Evolutionary conservation across 2,329 filamentous ascomycete species (phyloP).

Genomic region (Colletotrichum sp.): DNA sequence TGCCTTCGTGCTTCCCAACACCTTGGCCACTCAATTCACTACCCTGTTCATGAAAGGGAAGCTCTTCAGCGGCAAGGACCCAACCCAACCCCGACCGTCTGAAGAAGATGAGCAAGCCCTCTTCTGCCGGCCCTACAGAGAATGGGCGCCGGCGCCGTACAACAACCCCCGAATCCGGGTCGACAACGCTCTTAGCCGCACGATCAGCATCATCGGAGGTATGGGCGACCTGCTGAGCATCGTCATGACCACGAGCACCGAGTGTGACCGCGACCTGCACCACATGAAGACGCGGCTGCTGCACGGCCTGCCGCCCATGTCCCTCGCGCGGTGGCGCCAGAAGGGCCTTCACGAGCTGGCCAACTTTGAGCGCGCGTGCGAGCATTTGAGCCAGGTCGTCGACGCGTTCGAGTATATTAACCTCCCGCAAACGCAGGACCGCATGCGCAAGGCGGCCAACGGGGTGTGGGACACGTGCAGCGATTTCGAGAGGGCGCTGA

Average conservation of each 20-base stretch:
- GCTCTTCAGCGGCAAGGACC: background rate
- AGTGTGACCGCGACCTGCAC: conserved; percentile 3
- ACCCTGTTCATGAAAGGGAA: background rate
- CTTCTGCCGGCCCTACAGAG: background rate
- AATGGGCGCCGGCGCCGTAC: conserved; percentile 5
- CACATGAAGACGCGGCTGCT: background rate
- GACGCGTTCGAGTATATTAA: conserved; percentile 8
- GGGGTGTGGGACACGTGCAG: background rate
- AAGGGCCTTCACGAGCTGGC: background rate
- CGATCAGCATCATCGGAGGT: background rate
- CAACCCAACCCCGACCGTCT: background rate
- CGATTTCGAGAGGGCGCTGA: background rate
- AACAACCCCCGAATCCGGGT: background rate
- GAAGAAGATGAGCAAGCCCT: background rate
- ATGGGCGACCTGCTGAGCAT: background rate
- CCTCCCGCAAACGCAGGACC: background rate
- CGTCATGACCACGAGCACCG: background rate
- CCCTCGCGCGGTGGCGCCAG: background rate
- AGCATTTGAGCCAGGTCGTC: background rate
- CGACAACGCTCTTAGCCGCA: background rate
- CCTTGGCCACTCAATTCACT: background rate
- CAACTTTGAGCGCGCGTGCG: background rate
- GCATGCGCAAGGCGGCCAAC: background rate
- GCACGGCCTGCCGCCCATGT: background rate
- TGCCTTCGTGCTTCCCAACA: background rate